A percentile compares a stretch with the other conserved stretches of the same genome.
phyloP scores from a whole-genome alignment of 495 filamentous ascomycete genomes.

The Aspergillus funiculosus region DNA sequence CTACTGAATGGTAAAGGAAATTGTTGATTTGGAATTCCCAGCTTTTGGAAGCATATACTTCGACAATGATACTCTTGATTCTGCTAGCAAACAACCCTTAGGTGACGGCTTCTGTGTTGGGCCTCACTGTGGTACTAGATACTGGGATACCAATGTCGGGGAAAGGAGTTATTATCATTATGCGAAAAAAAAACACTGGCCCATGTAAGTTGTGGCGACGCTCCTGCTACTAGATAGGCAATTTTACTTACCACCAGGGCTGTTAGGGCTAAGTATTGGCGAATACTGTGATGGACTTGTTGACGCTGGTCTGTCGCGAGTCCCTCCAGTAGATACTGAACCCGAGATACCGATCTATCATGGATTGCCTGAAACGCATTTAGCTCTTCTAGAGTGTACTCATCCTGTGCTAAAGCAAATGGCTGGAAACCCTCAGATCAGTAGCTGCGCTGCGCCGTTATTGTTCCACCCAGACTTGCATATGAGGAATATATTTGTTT shows the following conservation, averaged over 20 bases:
- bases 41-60: constrained; percentile 40
- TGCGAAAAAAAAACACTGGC: constrained; percentile 24
- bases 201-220: constrained; percentile 32
- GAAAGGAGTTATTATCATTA: constrained; percentile 21
- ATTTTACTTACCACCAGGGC: constrained; percentile 1
- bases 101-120: constrained; percentile 33
- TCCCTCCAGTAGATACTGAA: constrained; percentile 19
- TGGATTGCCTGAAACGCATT: constrained; percentile 25
- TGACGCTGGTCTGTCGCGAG: constrained; percentile 32
- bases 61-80: constrained; percentile 10
- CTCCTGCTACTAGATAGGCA: background rate
- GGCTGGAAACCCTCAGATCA: constrained; percentile 19
- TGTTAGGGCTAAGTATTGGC: constrained; percentile 26
- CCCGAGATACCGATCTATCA: constrained; percentile 22
- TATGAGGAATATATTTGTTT: constrained; percentile 42
- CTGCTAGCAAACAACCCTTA: constrained; percentile 20
- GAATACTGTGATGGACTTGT: constrained; percentile 34
- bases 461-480: constrained; percentile 39
- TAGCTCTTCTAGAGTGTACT: constrained; percentile 20
- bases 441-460: constrained; percentile 22
- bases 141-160: constrained; percentile 32
- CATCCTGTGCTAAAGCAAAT: constrained; percentile 26
- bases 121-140: constrained; percentile 35
- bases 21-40: constrained; percentile 33
- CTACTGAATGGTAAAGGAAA: constrained; percentile 26